Percentiles rank a stretch among this genome's conserved stretches.
phyloP scores from a whole-genome alignment of 805 yeast genomes.

The Hanseniaspora lachancei region DNA sequence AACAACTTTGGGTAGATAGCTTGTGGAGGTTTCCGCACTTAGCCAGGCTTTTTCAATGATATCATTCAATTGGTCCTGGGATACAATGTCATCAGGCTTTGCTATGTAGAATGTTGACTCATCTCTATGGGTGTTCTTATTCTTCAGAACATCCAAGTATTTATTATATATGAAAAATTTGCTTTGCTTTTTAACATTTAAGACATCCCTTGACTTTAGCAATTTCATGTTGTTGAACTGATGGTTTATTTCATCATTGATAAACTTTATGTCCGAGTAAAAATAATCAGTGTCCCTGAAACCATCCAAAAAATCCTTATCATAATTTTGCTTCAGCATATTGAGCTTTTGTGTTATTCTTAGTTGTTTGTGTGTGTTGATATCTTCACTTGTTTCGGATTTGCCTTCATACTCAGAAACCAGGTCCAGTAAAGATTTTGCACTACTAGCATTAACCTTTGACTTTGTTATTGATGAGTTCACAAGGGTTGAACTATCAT shows the following conservation, averaged over 20 bases:
- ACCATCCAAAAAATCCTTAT: background rate
- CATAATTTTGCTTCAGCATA: background rate
- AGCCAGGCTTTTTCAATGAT: background rate
- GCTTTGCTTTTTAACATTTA: background rate
- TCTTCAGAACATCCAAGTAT: background rate
- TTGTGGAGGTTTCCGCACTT: background rate
- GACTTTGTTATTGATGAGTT: background rate
- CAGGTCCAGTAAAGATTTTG: background rate
- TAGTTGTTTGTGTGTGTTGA: background rate
- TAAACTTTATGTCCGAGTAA: constrained; percentile 5
- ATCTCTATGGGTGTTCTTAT: background rate
- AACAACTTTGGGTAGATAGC: background rate
- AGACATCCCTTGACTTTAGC: background rate
- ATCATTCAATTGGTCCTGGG: background rate
- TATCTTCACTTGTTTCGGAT: too few species aligned
- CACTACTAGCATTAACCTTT: background rate
- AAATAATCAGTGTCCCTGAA: background rate
- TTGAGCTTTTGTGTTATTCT: constrained; percentile 8
- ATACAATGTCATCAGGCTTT: background rate
- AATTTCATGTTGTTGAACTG: constrained; percentile 3
- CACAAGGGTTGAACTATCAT: background rate
- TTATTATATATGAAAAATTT: background rate
- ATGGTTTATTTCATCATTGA: constrained; percentile 8
- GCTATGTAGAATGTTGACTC: background rate
- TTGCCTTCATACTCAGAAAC: background rate